Evolutionary conservation across 164 flowering plant genomes (phyloP).

Genomic region (Brasenia schreberi): DNA sequence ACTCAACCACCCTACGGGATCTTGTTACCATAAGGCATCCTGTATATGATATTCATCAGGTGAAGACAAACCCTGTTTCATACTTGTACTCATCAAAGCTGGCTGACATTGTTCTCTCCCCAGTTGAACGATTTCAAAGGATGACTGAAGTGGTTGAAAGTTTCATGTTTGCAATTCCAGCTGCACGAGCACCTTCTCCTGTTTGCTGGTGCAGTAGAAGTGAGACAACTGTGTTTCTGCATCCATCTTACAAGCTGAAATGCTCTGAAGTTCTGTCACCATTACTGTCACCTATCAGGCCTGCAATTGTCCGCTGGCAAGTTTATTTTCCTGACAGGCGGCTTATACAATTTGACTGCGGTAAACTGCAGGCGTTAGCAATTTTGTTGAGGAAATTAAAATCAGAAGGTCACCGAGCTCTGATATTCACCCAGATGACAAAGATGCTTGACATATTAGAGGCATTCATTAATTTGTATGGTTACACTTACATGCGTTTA

Average conservation of each 20-base stretch:
- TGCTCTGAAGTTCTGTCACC: slow-evolving; percentile 55
- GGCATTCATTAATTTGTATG: slow-evolving; percentile 90
- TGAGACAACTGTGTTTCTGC: slow-evolving; percentile 41
- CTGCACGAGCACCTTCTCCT: slow-evolving; percentile 83
- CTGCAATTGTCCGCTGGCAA: slow-evolving; percentile 90
- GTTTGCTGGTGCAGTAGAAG: slow-evolving; percentile 74
- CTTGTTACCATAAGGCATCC: slow-evolving; percentile 58
- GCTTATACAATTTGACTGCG: slow-evolving; percentile 97
- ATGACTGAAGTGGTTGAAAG: slow-evolving; percentile 59
- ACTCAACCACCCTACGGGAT: slow-evolving; percentile 51
- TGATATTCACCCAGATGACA: slow-evolving; percentile 98
- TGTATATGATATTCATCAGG: slow-evolving; percentile 39
- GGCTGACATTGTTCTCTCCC: slow-evolving; percentile 67
- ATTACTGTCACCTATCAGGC: slow-evolving; percentile 69
- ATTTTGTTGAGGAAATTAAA: slow-evolving; percentile 69
- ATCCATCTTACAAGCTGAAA: slow-evolving; percentile 36
- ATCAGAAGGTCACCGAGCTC: slow-evolving; percentile 93
- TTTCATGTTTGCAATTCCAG: slow-evolving; percentile 97
- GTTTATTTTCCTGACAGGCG: slow-evolving; percentile 97
- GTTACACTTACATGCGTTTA: slow-evolving; percentile 96
- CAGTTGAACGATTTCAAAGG: slow-evolving; percentile 64
- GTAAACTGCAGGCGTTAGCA: slow-evolving; percentile 91
- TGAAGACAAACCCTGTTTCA: slow-evolving; percentile 35
- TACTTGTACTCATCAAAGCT: slow-evolving; percentile 61
- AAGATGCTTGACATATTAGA: slow-evolving; percentile 98